Base-by-base conservation (phyloP, 495 filamentous ascomycete genomes). In the Trichodelitschia bisporula region DNA sequence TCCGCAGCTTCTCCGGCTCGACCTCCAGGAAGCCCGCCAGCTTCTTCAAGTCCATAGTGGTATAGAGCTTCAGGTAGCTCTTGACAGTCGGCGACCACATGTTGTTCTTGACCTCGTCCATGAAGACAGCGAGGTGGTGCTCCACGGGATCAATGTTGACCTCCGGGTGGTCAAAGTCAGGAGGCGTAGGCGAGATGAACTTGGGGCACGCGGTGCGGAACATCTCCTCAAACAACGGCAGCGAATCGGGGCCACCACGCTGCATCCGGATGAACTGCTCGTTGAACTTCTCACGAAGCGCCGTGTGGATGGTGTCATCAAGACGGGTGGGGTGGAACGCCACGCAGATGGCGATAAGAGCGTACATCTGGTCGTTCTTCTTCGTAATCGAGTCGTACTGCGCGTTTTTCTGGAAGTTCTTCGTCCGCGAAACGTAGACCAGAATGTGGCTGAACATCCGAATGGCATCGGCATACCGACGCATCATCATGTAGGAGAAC, bases 401-500 rank as follows among this genome's bases (percentile, higher is more conserved):
- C 16, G 83, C 74, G 50, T 72, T 78, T 71, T 97, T 97, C 56
- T 95, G 89, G 69, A 95, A 93, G 60, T 93, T 93, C 74, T 97
- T 97, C 45, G 86, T 97, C 38, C 86, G 69, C 29, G 79, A 90
- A 39, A 95, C 89, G 59, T 97, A 97, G 56, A 97, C 76, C 49
- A 97, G 66, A 54, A 97, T 97, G 63, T 97, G 86, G 61, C 75
- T 83, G 70, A 97, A 97, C 72, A 90, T 84, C 62, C 84, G 79
- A 56, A 95, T 92, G 51, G 86, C 86, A 49, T 97, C 86, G 55
- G 77, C 79, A 47, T 97, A 97, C 47, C 86, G 77, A 53, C 84
- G 80, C 77, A 93, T 83, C 86, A 97, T 97, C 86, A 97, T 95
- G 69, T 97, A 97, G 42, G 78, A 89, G 69, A 97, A 95, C 33